Conservation (phyloP, 768 basidiomycete species). For the Russula griseocarnosa region DNA sequence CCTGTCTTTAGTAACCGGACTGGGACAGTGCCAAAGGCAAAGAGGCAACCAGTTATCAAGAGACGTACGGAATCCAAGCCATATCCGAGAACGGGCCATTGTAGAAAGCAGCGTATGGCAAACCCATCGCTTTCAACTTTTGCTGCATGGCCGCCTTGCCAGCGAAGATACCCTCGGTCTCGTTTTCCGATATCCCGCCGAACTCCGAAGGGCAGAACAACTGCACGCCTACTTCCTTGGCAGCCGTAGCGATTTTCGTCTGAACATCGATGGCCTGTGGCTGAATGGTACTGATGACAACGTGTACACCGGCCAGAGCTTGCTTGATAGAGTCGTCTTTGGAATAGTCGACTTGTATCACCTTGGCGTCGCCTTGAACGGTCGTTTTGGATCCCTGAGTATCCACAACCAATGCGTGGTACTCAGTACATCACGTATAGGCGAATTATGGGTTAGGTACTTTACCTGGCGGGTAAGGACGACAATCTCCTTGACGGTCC, state of each 20-base stretch:
- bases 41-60: neutral
- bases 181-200: conserved; percentile 27
- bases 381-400: conserved; percentile 15
- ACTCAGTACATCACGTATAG: no score
- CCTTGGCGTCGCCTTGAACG: conserved; percentile 5
- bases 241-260: conserved; percentile 25
- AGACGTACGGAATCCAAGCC: conserved; percentile 16
- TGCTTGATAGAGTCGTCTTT: conserved; percentile 12
- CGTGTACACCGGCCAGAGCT: conserved; percentile 19
- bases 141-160: conserved; percentile 9
- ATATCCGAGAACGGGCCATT: conserved; percentile 26
- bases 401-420: neutral
- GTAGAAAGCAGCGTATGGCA: conserved; percentile 25
- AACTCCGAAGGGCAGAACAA: conserved; percentile 36
- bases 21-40: no score
- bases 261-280: conserved; percentile 24
- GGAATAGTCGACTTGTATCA: conserved; percentile 24
- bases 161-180: conserved; percentile 13
- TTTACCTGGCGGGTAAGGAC: conserved; percentile 26
- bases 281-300: conserved; percentile 24
- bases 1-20: neutral
- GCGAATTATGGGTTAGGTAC: neutral
- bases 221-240: conserved; percentile 32
- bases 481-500: conserved; percentile 18
- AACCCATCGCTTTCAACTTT: conserved; percentile 12